A percentile compares a stretch with the other conserved stretches of the same genome.
Conservation (phyloP, 139 green algal species). For the Chlorella sp. region DNA sequence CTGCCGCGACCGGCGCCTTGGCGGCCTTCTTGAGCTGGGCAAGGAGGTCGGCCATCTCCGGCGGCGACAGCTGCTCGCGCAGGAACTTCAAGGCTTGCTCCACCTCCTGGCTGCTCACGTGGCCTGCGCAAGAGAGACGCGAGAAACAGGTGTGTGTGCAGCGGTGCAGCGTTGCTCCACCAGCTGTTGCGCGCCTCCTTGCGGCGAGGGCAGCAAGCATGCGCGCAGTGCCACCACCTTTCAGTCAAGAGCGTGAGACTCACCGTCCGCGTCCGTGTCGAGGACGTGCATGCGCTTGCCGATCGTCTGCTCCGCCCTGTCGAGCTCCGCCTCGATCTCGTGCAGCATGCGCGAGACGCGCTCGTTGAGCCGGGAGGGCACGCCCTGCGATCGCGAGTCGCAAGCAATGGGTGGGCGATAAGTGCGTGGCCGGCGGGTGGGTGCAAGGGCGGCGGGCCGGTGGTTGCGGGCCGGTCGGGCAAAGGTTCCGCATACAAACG, state of each 20-base stretch:
- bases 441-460: too few relatives aligned
- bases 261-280: slow-evolving; percentile 70
- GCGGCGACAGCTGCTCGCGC: background rate
- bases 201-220: too few relatives aligned
- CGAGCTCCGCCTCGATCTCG: slow-evolving; percentile 75
- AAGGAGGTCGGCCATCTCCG: background rate
- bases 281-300: slow-evolving; percentile 62
- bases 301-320: slow-evolving; percentile 58
- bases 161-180: background rate
- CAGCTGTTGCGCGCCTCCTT: background rate
- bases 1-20: background rate
- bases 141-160: background rate
- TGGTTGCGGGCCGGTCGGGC: too few relatives aligned
- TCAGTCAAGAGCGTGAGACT: background rate
- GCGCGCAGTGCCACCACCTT: background rate
- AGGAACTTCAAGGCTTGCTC: slow-evolving; percentile 5
- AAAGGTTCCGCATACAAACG: too few relatives aligned
- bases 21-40: background rate
- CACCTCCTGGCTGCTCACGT: slow-evolving; percentile 16
- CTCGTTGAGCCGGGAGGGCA: slow-evolving; percentile 41
- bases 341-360: slow-evolving; percentile 66
- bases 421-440: too few relatives aligned
- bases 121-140: background rate
- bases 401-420: too few relatives aligned
- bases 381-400: too few relatives aligned